Conservation (phyloP, 2,329 filamentous ascomycete species). For the Aureobasidium sp. region DNA sequence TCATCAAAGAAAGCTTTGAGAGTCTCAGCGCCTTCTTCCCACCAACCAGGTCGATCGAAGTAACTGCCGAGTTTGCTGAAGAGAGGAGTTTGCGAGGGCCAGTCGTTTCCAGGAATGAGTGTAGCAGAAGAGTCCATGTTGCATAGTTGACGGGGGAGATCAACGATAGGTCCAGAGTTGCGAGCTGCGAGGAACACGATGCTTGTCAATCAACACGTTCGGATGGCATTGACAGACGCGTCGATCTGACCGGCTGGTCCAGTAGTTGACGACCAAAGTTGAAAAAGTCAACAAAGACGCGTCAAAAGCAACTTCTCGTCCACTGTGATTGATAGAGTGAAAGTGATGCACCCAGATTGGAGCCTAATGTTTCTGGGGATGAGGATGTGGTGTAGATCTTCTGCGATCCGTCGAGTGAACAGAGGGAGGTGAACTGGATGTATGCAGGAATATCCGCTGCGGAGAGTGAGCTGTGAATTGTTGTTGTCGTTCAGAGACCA, state of each 20-base stretch:
- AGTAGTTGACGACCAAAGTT: neutral
- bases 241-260: neutral
- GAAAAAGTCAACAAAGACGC: neutral
- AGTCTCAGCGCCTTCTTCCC: neutral
- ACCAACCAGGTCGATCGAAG: slow-evolving; percentile 4
- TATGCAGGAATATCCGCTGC: too few species aligned
- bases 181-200: neutral
- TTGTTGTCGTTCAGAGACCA: neutral
- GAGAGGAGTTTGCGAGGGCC: neutral
- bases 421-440: neutral
- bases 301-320: neutral
- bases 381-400: too few species aligned
- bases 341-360: neutral
- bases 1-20: neutral
- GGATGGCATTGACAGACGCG: neutral
- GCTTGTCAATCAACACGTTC: neutral
- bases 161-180: neutral
- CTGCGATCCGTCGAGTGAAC: neutral
- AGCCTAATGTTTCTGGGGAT: neutral
- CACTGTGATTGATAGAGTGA: neutral
- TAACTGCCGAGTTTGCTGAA: slow-evolving; percentile 2
- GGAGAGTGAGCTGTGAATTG: neutral
- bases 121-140: neutral
- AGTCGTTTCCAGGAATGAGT: neutral
- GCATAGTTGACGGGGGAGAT: neutral